Evolutionary conservation across 2,329 filamentous ascomycete genomes (phyloP).

Genomic region (Dactylellina leptospora): DNA sequence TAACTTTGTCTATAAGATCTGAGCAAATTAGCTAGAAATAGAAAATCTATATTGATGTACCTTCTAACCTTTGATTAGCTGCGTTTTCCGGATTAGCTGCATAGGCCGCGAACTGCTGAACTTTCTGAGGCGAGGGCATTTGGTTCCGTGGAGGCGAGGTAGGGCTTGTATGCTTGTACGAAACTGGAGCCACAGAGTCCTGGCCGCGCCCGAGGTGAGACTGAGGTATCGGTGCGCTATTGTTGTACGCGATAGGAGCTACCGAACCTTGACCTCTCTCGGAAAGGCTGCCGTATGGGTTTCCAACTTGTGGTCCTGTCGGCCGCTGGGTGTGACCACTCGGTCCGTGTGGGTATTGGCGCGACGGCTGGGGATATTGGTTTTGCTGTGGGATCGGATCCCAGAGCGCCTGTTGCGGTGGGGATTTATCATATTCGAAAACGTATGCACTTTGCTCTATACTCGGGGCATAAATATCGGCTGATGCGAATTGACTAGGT

Average conservation of each 20-base stretch:
- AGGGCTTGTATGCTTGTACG: background rate
- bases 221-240: background rate
- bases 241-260: background rate
- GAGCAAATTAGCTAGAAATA: background rate
- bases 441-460: background rate
- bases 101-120: constrained; percentile 9
- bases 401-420: too few species aligned
- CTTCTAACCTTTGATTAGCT: constrained; percentile 30
- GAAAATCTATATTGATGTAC: background rate
- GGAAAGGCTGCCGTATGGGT: background rate
- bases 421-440: background rate
- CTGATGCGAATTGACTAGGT: background rate
- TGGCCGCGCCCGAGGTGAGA: background rate
- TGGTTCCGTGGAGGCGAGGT: background rate
- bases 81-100: constrained; percentile 7
- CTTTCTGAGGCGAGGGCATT: background rate
- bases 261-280: background rate
- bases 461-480: background rate
- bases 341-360: background rate
- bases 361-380: background rate
- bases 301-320: background rate
- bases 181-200: background rate
- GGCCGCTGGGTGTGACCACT: background rate
- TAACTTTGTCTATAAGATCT: background rate
- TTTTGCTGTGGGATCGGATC: background rate